phyloP scores from a whole-genome alignment of 176 grass and related monocot species.

The Carex littledalei region DNA sequence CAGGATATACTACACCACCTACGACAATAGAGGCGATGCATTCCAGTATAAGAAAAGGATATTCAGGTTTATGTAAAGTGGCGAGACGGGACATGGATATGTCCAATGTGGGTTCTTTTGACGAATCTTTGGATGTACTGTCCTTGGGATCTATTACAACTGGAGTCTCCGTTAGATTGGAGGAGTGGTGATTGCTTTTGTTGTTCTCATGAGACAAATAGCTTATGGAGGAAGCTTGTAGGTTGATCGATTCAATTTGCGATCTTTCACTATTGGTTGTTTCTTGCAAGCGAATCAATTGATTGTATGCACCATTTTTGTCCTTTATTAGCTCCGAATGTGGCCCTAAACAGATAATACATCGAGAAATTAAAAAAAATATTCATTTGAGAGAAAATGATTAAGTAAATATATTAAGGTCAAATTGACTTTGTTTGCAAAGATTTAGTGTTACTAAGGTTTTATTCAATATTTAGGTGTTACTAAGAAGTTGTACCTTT shows the following conservation, averaged over 20 bases:
- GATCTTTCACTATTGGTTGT: not conserved
- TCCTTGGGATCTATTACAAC: conserved; percentile 27
- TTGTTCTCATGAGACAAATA: conserved; percentile 34
- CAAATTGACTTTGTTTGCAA: not conserved
- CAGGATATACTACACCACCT: conserved; percentile 42
- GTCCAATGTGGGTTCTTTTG: not conserved
- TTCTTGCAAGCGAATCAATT: conserved; percentile 55
- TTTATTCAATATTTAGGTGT: not conserved
- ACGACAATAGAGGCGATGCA: conserved; percentile 29
- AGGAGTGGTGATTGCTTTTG: conserved; percentile 33
- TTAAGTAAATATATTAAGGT: not conserved
- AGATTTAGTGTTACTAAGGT: not conserved
- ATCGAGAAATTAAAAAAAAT: not conserved
- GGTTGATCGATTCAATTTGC: conserved; percentile 1
- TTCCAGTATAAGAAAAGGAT: conserved; percentile 43
- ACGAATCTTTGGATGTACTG: conserved; percentile 1
- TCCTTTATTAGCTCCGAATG: conserved; percentile 46
- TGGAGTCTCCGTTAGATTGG: conserved; percentile 26
- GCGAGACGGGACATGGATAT: conserved; percentile 31
- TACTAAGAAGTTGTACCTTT: conserved; percentile 35
- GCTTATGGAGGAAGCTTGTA: conserved; percentile 24
- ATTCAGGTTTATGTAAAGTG: conserved; percentile 67
- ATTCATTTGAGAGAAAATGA: not conserved
- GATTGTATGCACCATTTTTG: conserved; percentile 52
- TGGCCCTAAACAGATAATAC: conserved; percentile 35